These are phyloP conservation scores for Claviceps cyperi DNA, from an alignment of 2,329 filamentous ascomycete species.

Conservation along the genomic window DNA sequence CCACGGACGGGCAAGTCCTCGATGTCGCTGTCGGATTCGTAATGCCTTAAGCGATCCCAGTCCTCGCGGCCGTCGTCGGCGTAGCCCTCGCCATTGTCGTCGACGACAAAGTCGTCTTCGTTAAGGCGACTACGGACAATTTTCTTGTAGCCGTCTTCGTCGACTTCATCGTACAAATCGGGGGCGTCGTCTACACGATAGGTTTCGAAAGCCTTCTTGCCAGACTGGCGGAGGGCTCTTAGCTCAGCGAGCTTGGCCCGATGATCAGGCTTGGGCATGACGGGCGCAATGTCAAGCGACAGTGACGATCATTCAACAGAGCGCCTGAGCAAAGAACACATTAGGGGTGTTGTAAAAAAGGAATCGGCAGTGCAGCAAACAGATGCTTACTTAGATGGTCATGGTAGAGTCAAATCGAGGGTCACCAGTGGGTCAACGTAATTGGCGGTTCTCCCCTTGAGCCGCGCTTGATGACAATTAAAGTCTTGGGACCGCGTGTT, in stretches of 20 bases:
- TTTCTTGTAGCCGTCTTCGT: slow-evolving; percentile 95
- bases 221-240: slow-evolving; percentile 67
- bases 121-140: slow-evolving; percentile 80
- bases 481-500: slow-evolving; percentile 2
- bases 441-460: neutral
- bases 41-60: slow-evolving; percentile 60
- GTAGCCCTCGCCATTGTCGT: slow-evolving; percentile 95
- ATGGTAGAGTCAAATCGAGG: neutral
- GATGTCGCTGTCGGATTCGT: slow-evolving; percentile 60
- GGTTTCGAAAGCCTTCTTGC: slow-evolving; percentile 77
- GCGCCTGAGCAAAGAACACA: neutral
- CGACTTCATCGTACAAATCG: slow-evolving; percentile 86
- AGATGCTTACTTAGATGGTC: neutral
- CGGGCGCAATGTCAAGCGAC: slow-evolving; percentile 6
- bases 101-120: slow-evolving; percentile 94
- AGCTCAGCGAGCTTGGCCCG: slow-evolving; percentile 59
- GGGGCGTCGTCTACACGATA: slow-evolving; percentile 79
- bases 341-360: neutral
- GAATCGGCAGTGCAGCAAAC: neutral
- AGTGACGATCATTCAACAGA: slow-evolving; percentile 7
- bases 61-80: slow-evolving; percentile 93
- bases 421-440: neutral
- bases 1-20: slow-evolving; percentile 24
- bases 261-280: slow-evolving; percentile 24
- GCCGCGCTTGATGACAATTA: neutral